phyloP scores from a whole-genome alignment of 2,329 filamentous ascomycete species.

The Venturia pyrina region DNA sequence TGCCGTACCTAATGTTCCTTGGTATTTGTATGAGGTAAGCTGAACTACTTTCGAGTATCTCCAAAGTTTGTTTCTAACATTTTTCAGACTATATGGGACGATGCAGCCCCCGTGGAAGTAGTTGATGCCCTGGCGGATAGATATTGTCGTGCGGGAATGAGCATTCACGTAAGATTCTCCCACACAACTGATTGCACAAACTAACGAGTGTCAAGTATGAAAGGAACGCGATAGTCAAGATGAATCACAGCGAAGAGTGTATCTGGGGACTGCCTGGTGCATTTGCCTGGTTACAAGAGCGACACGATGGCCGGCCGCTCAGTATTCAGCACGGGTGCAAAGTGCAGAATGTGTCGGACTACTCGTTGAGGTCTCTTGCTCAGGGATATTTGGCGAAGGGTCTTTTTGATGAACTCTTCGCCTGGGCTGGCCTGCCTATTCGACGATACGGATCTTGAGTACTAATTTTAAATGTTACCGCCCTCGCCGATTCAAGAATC shows the following conservation, averaged over 20 bases:
- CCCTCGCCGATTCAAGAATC: no score
- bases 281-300: conserved; percentile 7
- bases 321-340: conserved; percentile 2
- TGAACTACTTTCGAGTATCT: not conserved
- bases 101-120: conserved; percentile 6
- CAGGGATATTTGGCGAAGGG: not conserved
- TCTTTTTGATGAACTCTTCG: not conserved
- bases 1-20: conserved; percentile 4
- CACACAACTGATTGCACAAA: not conserved
- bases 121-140: not conserved
- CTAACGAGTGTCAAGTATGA: conserved; percentile 6
- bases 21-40: conserved; percentile 11
- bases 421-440: not conserved
- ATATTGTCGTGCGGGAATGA: conserved; percentile 2
- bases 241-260: conserved; percentile 9
- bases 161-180: conserved; percentile 4
- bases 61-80: not conserved
- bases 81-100: conserved; percentile 10
- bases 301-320: not conserved
- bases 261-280: conserved; percentile 10
- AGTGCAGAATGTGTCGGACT: not conserved
- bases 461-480: not conserved
- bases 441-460: not conserved
- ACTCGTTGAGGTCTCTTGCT: not conserved
- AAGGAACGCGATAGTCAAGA: not conserved